These are phyloP conservation scores for Striga asiatica DNA, from an alignment of 257 asterid genomes.

Conservation along the genomic window DNA sequence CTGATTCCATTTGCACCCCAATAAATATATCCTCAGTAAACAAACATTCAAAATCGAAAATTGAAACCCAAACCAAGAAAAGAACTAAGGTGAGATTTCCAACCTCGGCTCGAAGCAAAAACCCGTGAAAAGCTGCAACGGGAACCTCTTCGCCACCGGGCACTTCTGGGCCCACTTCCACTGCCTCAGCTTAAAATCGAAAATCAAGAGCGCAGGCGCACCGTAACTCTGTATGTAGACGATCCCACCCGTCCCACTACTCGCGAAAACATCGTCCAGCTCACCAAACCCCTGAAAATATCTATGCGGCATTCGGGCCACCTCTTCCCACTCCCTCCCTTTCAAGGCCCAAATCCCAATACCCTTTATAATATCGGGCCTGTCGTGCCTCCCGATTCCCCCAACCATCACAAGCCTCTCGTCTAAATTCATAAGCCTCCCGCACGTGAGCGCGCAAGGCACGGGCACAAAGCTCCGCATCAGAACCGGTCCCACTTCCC, in stretches of 20 bases:
- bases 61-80: not conserved
- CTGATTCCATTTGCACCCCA: too few species aligned
- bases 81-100: slow-evolving; percentile 49
- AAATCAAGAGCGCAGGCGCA: slow-evolving; percentile 70
- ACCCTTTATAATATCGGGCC: slow-evolving; percentile 77
- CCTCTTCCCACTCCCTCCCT: slow-evolving; percentile 73
- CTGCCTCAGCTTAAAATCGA: slow-evolving; percentile 42
- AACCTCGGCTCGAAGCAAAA: slow-evolving; percentile 91
- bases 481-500: slow-evolving; percentile 26
- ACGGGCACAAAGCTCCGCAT: slow-evolving; percentile 62
- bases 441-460: slow-evolving; percentile 82
- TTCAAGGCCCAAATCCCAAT: slow-evolving; percentile 72
- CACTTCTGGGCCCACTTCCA: slow-evolving; percentile 96
- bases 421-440: slow-evolving; percentile 77
- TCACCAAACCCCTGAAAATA: slow-evolving; percentile 93
- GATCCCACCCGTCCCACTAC: slow-evolving; percentile 77
- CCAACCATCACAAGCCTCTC: slow-evolving; percentile 87
- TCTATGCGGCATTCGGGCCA: slow-evolving; percentile 79
- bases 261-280: slow-evolving; percentile 85
- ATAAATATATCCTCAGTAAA: too few species aligned
- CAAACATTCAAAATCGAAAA: too few species aligned
- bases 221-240: slow-evolving; percentile 91
- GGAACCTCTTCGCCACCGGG: slow-evolving; percentile 79
- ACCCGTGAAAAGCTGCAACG: slow-evolving; percentile 90
- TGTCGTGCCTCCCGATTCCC: slow-evolving; percentile 77